phyloP scores from a whole-genome alignment of 169 alveolate genomes.

The Plasmodium vinckei region DNA sequence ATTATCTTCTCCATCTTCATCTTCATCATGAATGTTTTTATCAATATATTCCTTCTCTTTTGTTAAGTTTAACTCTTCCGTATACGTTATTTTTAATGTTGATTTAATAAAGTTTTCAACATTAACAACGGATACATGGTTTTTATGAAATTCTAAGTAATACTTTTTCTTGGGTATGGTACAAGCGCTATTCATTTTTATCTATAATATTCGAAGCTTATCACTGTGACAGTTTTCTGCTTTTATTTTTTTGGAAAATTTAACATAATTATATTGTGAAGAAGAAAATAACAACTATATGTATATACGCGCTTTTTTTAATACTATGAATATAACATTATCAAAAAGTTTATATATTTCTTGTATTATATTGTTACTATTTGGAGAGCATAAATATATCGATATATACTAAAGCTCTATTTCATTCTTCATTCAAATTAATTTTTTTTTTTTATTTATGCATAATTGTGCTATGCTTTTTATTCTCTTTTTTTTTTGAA shows the following conservation, averaged over 20 bases:
- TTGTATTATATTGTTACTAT: too few species aligned
- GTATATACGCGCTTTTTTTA: background rate
- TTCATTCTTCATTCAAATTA: too few species aligned
- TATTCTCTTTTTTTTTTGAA: too few species aligned
- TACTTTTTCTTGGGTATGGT: slow-evolving; percentile 19
- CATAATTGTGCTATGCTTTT: too few species aligned
- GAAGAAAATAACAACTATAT: background rate
- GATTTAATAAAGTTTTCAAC: slow-evolving; percentile 42
- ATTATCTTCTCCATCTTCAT: slow-evolving; percentile 52
- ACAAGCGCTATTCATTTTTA: slow-evolving; percentile 29
- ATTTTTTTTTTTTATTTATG: too few species aligned
- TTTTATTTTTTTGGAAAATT: background rate
- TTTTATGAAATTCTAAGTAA: slow-evolving; percentile 55
- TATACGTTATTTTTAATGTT: slow-evolving; percentile 42
- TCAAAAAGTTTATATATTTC: too few species aligned
- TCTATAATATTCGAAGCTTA: background rate
- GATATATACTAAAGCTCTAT: too few species aligned
- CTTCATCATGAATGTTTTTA: background rate
- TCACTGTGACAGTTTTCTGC: background rate
- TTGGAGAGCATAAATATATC: too few species aligned
- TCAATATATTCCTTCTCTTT: slow-evolving; percentile 28
- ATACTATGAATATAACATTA: background rate
- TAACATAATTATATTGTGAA: background rate
- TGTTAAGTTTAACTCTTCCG: slow-evolving; percentile 22
- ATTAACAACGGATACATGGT: slow-evolving; percentile 35